Evolutionary conservation across 768 basidiomycete species (phyloP), one percentile per base, ranked within the genome.

Genomic region (Collybia sordida): DNA sequence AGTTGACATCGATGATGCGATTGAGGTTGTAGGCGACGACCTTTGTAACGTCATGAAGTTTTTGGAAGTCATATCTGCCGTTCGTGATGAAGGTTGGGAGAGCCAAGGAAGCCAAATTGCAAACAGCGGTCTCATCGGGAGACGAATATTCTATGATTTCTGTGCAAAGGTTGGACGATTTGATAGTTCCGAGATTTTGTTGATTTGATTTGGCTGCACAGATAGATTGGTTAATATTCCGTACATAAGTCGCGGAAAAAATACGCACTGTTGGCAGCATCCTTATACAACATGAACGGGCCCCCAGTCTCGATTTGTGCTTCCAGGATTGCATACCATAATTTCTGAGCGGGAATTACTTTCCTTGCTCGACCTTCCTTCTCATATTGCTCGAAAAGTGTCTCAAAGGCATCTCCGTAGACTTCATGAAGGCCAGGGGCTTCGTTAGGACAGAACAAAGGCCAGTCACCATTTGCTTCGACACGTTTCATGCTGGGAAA

Each of bases 221-320:
- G 1, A 35, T 34, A 14, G 24, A 39, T 31, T 7, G 51, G 35
- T 39, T 46, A 48, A 23, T 24, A 45, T 31, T 25, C n/a, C 28
- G 3, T 9, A 14, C 18, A 40, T 6, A n/a, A n/a, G n/a, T n/a
- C n/a, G n/a, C 18, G 11, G 14, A 7, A 39, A 36, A 24, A 22
- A 21, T 27, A 72, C 88, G 47, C 59, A 94, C 93, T 71, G 67
- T 99, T 99, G 51, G 90, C 87, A 35, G 93, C 81, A 63, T 98
- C 96, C 75, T 99, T 99, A 81, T 98, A 99, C 22, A 92, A 77
- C 93, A 98, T 98, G 77, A 98, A 99, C 0, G 97, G 97, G n/a
- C 88, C 88, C 43, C 97, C 97, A 1, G 97, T 99, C 73, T 99
- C 96, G 58, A 96, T 93, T 70, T 99, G 97, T 11, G 94, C 85